Conservation (phyloP, 202 grass and related monocot species). For the Thinopyrum obtusiflorum region DNA sequence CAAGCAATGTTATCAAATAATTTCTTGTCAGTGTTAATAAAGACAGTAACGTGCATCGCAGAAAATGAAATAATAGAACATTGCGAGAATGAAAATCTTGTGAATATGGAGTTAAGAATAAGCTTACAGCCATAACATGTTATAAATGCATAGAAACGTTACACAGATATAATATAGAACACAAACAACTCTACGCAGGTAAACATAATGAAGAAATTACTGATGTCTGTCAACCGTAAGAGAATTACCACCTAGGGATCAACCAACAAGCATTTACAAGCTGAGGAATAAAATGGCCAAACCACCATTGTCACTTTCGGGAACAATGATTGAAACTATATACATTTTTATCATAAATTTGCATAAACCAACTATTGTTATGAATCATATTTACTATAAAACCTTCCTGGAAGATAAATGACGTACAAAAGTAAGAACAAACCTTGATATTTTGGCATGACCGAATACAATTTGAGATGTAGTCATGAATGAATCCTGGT, state of each 20-base stretch:
- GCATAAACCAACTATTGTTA: slow-evolving; percentile 9
- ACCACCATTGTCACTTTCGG: not conserved
- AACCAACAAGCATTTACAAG: slow-evolving; percentile 3
- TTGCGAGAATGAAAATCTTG: not conserved
- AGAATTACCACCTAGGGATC: slow-evolving; percentile 12
- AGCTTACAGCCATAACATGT: not conserved
- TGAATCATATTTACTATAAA: slow-evolving; percentile 25
- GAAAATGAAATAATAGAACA: slow-evolving; percentile 6
- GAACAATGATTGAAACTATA: not conserved
- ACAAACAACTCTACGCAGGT: slow-evolving; percentile 2
- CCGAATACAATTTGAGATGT: slow-evolving; percentile 93
- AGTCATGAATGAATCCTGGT: slow-evolving; percentile 87
- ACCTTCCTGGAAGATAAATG: not conserved
- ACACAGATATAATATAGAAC: not conserved
- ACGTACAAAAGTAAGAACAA: slow-evolving; percentile 24
- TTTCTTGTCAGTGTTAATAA: slow-evolving; percentile 9
- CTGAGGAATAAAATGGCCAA: not conserved
- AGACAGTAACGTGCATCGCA: slow-evolving; percentile 4
- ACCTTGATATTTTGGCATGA: slow-evolving; percentile 91
- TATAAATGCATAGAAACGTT: not conserved
- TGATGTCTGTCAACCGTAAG: not conserved
- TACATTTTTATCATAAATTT: not conserved
- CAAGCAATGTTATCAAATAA: slow-evolving; percentile 30
- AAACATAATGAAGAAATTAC: not conserved
- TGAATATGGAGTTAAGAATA: not conserved